Conservation (phyloP, 148 eudicot species). For the Spergularia marina region DNA sequence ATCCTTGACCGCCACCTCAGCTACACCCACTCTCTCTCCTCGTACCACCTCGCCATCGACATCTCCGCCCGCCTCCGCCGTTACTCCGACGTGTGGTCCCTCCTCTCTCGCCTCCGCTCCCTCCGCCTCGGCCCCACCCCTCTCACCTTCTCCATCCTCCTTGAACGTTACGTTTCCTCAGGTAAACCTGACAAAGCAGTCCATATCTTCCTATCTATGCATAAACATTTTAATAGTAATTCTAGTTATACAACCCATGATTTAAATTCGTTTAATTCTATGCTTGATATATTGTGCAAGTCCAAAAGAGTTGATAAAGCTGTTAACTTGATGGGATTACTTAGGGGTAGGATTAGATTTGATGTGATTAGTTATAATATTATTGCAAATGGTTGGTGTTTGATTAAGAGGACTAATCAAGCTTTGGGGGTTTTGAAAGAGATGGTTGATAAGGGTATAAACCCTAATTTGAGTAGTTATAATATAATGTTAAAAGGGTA, state of each 20-base stretch:
- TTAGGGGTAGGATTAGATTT: slow-evolving; percentile 50
- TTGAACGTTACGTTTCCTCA: slow-evolving; percentile 65
- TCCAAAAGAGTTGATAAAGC: slow-evolving; percentile 75
- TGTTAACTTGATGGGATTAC: slow-evolving; percentile 44
- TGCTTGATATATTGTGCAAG: slow-evolving; percentile 79
- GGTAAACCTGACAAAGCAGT: slow-evolving; percentile 81
- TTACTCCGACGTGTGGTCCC: slow-evolving; percentile 45
- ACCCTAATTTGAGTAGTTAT: slow-evolving; percentile 58
- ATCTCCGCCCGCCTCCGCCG: slow-evolving; percentile 66
- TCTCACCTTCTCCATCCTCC: slow-evolving; percentile 64
- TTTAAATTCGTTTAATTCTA: slow-evolving; percentile 57
- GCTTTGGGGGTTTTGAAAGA: slow-evolving; percentile 81
- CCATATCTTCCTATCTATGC: slow-evolving; percentile 72
- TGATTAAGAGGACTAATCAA: slow-evolving; percentile 56
- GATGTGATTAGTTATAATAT: slow-evolving; percentile 81
- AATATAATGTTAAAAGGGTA: slow-evolving; percentile 78
- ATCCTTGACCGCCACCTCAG: slow-evolving; percentile 47
- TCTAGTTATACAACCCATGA: slow-evolving; percentile 36
- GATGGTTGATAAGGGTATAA: slow-evolving; percentile 78
- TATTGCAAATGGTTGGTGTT: slow-evolving; percentile 88
- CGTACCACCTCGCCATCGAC: slow-evolving; percentile 72
- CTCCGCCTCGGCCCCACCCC: slow-evolving; percentile 64
- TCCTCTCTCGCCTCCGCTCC: slow-evolving; percentile 47
- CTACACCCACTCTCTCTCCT: slow-evolving; percentile 52
- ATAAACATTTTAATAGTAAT: slow-evolving; percentile 32